Evolutionary conservation across 257 asterid species (phyloP).

Genomic region (Lycium barbarum): DNA sequence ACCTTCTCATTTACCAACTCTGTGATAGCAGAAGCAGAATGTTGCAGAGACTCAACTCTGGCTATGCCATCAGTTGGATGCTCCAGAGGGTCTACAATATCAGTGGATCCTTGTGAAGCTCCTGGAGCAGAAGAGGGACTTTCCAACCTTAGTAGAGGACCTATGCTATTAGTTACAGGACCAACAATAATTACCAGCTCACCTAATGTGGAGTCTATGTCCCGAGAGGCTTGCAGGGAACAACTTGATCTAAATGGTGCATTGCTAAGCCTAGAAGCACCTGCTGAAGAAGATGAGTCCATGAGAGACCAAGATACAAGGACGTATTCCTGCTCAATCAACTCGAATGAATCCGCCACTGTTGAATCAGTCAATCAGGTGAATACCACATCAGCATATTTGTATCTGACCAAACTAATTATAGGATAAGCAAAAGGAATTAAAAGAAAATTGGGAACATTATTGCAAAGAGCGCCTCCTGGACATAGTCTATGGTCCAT

Average conservation of each 20-base stretch:
- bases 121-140: conserved; percentile 66
- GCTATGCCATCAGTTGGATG: conserved; percentile 65
- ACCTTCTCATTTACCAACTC: conserved; percentile 85
- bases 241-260: conserved; percentile 58
- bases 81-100: conserved; percentile 54
- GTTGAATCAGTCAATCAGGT: conserved; percentile 40
- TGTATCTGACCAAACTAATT: background rate
- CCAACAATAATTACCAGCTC: conserved; percentile 63
- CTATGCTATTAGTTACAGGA: conserved; percentile 47
- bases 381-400: conserved; percentile 37
- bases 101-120: conserved; percentile 66
- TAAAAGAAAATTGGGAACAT: background rate
- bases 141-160: conserved; percentile 53
- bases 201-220: conserved; percentile 48
- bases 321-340: conserved; percentile 82
- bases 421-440: conserved; percentile 25
- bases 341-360: conserved; percentile 73
- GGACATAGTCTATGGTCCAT: conserved; percentile 45
- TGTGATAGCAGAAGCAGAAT: conserved; percentile 64
- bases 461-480: conserved; percentile 53
- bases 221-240: conserved; percentile 51
- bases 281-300: conserved; percentile 67
- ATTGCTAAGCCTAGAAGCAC: conserved; percentile 53
- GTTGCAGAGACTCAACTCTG: conserved; percentile 74
- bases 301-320: conserved; percentile 72